Percentiles rank a stretch among this genome's conserved stretches.
These are phyloP conservation scores for Waitea zeae DNA, from an alignment of 1,284 basidiomycete genomes.

Conservation along the genomic window DNA sequence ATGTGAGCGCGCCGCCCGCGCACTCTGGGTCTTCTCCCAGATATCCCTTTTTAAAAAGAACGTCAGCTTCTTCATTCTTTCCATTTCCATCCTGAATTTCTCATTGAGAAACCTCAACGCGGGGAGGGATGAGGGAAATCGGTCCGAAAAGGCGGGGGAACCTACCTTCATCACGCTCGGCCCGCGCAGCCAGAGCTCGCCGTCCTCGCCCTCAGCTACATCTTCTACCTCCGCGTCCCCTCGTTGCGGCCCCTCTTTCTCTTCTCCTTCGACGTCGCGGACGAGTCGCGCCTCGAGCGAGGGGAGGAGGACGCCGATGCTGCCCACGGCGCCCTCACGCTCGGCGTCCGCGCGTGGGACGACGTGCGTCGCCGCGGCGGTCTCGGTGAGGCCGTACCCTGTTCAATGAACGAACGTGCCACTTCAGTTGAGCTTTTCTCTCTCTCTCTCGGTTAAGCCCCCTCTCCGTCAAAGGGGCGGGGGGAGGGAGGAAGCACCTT, in stretches of 20 bases:
- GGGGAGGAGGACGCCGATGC: constrained; percentile 23
- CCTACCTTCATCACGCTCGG: constrained; percentile 63
- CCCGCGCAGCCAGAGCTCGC: constrained; percentile 72
- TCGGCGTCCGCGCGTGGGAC: constrained; percentile 20
- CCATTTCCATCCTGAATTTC: constrained; percentile 28
- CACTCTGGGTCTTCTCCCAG: constrained; percentile 45
- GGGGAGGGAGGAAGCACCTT: constrained; percentile 19
- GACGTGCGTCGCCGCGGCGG: constrained; percentile 42
- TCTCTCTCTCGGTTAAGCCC: no score
- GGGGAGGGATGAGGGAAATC: no score
- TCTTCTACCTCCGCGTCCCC: constrained; percentile 35
- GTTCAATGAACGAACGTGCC: no score
- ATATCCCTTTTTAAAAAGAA: constrained; percentile 28
- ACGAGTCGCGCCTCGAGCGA: constrained; percentile 70
- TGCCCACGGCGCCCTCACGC: constrained; percentile 18
- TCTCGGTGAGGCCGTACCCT: constrained; percentile 73
- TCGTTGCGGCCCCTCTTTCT: no score
- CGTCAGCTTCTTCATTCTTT: neutral
- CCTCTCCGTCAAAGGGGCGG: neutral
- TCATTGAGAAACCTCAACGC: no score
- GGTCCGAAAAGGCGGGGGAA: constrained; percentile 70
- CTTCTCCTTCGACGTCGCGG: constrained; percentile 22
- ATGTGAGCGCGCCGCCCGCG: constrained; percentile 47
- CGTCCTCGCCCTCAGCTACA: constrained; percentile 34
- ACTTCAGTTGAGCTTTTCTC: no score